Percentiles rank a stretch among this genome's conserved stretches.
These are phyloP conservation scores for Sclerotinia glacialis DNA, from an alignment of 2,329 filamentous ascomycete species.

Conservation along the genomic window DNA sequence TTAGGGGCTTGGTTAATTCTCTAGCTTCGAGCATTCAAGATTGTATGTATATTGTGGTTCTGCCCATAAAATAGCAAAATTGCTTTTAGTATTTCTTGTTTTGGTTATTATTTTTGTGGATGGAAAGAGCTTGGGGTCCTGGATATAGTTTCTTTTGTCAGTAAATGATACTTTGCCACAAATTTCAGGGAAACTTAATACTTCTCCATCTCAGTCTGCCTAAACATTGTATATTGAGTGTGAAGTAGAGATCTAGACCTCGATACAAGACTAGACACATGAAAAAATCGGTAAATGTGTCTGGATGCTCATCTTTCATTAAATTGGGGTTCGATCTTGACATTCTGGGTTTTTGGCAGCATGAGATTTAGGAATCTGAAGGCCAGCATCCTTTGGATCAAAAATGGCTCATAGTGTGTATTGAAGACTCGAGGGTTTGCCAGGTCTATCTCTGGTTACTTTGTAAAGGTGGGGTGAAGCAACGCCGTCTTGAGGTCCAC, in stretches of 20 bases:
- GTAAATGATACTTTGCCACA: not conserved
- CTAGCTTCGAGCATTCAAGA: not conserved
- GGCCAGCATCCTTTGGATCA: not conserved
- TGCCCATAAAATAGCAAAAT: not conserved
- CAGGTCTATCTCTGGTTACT: not conserved
- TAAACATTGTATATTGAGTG: too few relatives aligned
- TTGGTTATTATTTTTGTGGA: not conserved
- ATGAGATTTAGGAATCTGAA: not conserved
- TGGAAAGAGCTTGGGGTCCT: not conserved
- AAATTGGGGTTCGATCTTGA: not conserved
- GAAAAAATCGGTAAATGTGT: rapidly evolving
- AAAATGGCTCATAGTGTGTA: not conserved
- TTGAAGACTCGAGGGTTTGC: not conserved
- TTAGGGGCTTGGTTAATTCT: not conserved
- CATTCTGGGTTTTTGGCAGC: not conserved
- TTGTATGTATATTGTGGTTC: not conserved
- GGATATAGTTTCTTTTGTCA: not conserved
- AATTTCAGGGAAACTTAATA: not conserved
- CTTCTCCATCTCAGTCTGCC: not conserved
- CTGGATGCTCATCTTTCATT: not conserved
- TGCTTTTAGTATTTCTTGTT: not conserved
- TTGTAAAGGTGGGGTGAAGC: rapidly evolving
- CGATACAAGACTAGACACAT: too few relatives aligned
- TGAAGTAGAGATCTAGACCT: not conserved
- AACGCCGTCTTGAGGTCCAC: not conserved